These are phyloP conservation scores for Mimosa pudica DNA, from an alignment of 306 rosid species.

Conservation along the genomic window DNA sequence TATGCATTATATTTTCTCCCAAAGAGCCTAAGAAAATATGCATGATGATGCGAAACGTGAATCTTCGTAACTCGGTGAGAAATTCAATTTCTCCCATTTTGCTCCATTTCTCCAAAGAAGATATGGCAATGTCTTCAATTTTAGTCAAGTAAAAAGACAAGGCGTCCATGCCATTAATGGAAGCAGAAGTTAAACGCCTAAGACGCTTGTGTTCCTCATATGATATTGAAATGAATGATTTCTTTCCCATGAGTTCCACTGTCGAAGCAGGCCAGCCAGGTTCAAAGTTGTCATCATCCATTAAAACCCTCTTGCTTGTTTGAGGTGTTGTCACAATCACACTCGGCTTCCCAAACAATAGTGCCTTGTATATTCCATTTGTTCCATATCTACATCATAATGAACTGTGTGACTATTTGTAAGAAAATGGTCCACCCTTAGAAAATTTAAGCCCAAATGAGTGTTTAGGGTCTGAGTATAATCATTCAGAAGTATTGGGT, in stretches of 20 bases:
- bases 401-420: no score
- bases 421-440: no score
- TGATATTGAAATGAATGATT: slow-evolving; percentile 64
- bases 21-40: slow-evolving; percentile 71
- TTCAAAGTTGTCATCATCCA: slow-evolving; percentile 68
- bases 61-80: slow-evolving; percentile 55
- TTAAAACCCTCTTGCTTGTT: slow-evolving; percentile 56
- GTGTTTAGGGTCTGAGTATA: no score
- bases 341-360: slow-evolving; percentile 79
- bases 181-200: slow-evolving; percentile 66
- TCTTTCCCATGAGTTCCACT: slow-evolving; percentile 67
- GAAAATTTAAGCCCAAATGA: no score
- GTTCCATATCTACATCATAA: slow-evolving; percentile 58
- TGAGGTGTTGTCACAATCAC: slow-evolving; percentile 72
- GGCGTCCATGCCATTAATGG: slow-evolving; percentile 78
- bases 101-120: slow-evolving; percentile 64
- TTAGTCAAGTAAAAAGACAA: slow-evolving; percentile 52
- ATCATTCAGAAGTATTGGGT: no score
- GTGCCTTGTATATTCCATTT: slow-evolving; percentile 71
- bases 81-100: slow-evolving; percentile 64
- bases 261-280: slow-evolving; percentile 82
- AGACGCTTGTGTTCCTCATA: slow-evolving; percentile 79
- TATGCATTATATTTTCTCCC: slow-evolving; percentile 53
- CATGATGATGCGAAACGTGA: slow-evolving; percentile 73
- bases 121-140: slow-evolving; percentile 48